A percentile compares a stretch with the other conserved stretches of the same genome.
Conservation (phyloP, 352 stramenopile genomes). For the Phytophthora sansomeana region DNA sequence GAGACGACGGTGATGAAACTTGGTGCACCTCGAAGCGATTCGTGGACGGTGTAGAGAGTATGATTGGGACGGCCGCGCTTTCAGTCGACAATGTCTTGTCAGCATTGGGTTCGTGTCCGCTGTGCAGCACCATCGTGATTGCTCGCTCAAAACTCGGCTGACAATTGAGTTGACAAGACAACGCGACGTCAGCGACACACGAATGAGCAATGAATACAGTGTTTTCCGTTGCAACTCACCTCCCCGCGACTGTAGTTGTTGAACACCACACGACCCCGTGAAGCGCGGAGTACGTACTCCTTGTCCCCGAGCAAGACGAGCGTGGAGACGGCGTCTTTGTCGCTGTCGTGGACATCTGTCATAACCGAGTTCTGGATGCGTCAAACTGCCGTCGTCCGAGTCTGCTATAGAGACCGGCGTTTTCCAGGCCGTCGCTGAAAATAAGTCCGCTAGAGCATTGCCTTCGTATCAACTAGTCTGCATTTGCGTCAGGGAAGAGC, state of each 20-base stretch:
- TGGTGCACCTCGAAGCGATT: slow-evolving; percentile 47
- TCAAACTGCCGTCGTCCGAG: neutral
- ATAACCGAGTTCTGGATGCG: slow-evolving; percentile 3
- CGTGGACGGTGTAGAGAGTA: slow-evolving; percentile 62
- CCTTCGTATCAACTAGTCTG: slow-evolving; percentile 4
- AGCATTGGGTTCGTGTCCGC: neutral
- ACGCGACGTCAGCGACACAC: slow-evolving; percentile 10
- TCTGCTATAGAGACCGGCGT: neutral
- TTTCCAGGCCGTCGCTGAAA: slow-evolving; percentile 21
- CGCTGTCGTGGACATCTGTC: neutral
- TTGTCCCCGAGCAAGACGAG: slow-evolving; percentile 27
- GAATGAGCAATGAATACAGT: slow-evolving; percentile 4
- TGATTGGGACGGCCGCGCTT: slow-evolving; percentile 40
- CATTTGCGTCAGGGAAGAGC: slow-evolving; percentile 23
- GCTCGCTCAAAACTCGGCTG: slow-evolving; percentile 16
- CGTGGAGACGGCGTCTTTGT: slow-evolving; percentile 18
- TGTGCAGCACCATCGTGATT: slow-evolving; percentile 29
- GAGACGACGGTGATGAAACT: slow-evolving; percentile 4
- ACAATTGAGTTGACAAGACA: slow-evolving; percentile 5
- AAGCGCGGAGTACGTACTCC: slow-evolving; percentile 26
- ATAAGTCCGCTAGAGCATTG: slow-evolving; percentile 16
- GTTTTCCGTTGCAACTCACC: slow-evolving; percentile 1
- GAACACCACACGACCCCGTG: slow-evolving; percentile 20
- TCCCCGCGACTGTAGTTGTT: slow-evolving; percentile 18
- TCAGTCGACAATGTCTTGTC: neutral